Conservation (phyloP, 2,329 filamentous ascomycete species). For the Aurifilum marmelostoma region DNA sequence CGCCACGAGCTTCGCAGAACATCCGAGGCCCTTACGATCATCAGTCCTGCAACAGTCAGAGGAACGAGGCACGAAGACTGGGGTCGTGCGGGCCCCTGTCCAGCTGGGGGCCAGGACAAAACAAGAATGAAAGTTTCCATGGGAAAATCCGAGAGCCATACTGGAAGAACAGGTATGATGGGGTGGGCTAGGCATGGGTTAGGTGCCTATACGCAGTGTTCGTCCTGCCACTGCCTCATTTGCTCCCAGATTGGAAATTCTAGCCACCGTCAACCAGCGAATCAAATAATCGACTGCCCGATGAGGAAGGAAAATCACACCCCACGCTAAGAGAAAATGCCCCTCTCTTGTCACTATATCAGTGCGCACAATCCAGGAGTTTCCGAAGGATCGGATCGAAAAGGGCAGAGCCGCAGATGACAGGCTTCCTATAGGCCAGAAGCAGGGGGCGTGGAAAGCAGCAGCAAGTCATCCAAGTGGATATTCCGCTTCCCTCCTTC, state of each 20-base stretch:
- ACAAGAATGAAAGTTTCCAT: background rate
- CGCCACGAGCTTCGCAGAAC: background rate
- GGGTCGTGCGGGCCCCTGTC: background rate
- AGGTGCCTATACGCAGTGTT: background rate
- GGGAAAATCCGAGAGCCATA: background rate
- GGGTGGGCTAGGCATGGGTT: background rate
- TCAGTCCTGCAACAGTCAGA: background rate
- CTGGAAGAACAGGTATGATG: background rate
- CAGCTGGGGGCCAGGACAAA: background rate
- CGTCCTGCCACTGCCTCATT: background rate
- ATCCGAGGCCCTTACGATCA: background rate
- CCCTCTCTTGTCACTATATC: background rate
- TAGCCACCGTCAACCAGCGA: background rate
- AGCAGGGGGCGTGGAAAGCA: background rate
- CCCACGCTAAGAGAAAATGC: background rate
- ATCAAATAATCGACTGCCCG: background rate
- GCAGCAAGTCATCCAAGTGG: background rate
- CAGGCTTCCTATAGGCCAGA: background rate
- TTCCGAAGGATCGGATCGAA: background rate
- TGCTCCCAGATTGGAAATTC: background rate
- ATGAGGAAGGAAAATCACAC: background rate
- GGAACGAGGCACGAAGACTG: background rate
- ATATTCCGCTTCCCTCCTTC: background rate
- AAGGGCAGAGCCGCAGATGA: constrained; percentile 4
- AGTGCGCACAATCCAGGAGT: background rate